Evolutionary conservation across 2,329 filamentous ascomycete species (phyloP), one percentile per base, ranked within the genome.

Genomic region (Calonectria henricotiae): DNA sequence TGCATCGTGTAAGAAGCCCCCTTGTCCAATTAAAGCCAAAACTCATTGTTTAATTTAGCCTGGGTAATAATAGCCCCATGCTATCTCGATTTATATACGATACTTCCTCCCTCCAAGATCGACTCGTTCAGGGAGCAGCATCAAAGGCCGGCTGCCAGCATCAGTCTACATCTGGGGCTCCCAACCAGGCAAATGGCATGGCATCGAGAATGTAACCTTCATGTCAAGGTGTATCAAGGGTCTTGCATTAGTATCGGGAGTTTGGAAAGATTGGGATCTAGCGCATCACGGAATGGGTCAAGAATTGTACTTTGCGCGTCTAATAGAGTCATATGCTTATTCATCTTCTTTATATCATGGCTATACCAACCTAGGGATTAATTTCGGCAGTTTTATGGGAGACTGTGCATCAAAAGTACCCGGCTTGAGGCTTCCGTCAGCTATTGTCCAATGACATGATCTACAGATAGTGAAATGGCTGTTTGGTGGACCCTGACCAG

Each of bases 11-110:
- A 58, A 15, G 35, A 9, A 8, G 35, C 15, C 2, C 27, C 12
- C 8, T 12, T 12, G 3, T 1, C 8, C 8, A 11, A 27, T 6
- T n/a, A 2, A 27, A 5, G 13, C 35, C 2, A 4, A 11, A 2
- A 4, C 35, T 58, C 37, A 58, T 20, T 35, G 4, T 11, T 55
- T 23, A 9, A 20, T 46, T 8, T 23, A 66, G 65, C 7, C 13
- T 12, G 8, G 8, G 15, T 17, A n/a, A 20, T 9, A 37, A 12
- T 35, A 47, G 32, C n/a, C 25, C 1, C 3, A 68, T 73, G 61
- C 62, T 76, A 6, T 30, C 58, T 0, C 54, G 43, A 15, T 76
- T 69, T 30, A 62, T 76, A 27, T 60, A 73, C 8, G 70, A 75
- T 30, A 64, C 47, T 0, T 68, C 51, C 3, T 70, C 68, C 1